These are phyloP conservation scores for Dioszegia crocea DNA, from an alignment of 768 basidiomycete genomes.

Conservation along the genomic window DNA sequence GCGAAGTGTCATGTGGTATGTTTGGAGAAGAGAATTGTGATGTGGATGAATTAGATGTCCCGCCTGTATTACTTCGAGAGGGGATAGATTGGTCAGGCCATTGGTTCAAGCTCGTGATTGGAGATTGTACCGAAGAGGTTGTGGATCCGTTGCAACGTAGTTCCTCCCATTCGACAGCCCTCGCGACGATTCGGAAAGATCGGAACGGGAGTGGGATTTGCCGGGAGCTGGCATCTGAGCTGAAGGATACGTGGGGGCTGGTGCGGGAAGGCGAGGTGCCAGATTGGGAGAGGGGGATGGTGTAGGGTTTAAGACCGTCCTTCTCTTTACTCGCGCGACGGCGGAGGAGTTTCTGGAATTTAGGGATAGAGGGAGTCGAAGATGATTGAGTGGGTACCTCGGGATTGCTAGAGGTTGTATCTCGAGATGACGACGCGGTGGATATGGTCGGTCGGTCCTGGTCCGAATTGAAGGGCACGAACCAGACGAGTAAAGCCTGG, in stretches of 20 bases:
- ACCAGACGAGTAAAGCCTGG: slow-evolving; percentile 68
- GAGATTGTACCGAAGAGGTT: not conserved
- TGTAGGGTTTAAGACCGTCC: slow-evolving; percentile 17
- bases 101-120: not conserved
- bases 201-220: slow-evolving; percentile 51
- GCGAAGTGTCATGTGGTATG: not conserved
- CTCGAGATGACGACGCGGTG: slow-evolving; percentile 19
- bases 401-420: not conserved
- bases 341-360: slow-evolving; percentile 41
- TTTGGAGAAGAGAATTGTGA: slow-evolving; percentile 5
- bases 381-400: not conserved
- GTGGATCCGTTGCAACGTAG: slow-evolving; percentile 52
- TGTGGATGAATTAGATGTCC: not conserved
- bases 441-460: slow-evolving; percentile 22
- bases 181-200: slow-evolving; percentile 69
- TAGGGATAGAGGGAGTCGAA: slow-evolving; percentile 25
- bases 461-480: slow-evolving; percentile 57
- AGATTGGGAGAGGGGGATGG: not conserved
- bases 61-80: not conserved
- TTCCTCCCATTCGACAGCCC: slow-evolving; percentile 68
- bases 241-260: slow-evolving; percentile 1
- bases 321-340: slow-evolving; percentile 36
- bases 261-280: not conserved
- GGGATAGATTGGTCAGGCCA: not conserved
- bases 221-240: not conserved